phyloP scores from a whole-genome alignment of 2,329 filamentous ascomycete genomes.

The Penicillium sp. region DNA sequence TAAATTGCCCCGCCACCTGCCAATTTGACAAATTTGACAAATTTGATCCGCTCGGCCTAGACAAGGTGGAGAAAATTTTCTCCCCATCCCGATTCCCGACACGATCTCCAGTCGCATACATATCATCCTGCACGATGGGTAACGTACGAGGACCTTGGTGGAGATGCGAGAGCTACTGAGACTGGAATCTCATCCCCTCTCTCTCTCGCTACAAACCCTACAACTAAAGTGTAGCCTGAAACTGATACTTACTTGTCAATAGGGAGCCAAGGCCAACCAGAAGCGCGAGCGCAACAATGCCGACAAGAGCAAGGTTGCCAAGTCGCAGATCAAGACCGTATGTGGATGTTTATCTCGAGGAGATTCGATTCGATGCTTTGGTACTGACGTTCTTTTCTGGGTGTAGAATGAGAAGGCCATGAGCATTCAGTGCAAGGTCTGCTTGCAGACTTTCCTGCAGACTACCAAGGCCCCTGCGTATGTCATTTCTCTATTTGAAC shows the following conservation, averaged over 20 bases:
- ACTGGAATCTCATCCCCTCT: not conserved
- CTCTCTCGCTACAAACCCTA: not conserved
- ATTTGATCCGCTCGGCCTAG: not conserved
- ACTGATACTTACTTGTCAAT: conserved; percentile 24
- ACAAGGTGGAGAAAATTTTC: conserved; percentile 17
- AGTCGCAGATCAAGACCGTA: conserved; percentile 73
- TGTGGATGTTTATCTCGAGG: conserved; percentile 39
- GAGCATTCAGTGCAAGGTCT: conserved; percentile 77
- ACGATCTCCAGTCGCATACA: not conserved
- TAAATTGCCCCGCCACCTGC: not conserved
- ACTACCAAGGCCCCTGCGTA: conserved; percentile 72
- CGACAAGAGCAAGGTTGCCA: conserved; percentile 64
- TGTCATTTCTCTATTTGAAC: conserved; percentile 11
- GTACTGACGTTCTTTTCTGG: not conserved
- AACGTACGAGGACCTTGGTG: conserved; percentile 31
- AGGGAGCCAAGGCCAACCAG: conserved; percentile 69
- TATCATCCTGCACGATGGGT: conserved; percentile 28
- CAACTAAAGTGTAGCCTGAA: conserved; percentile 3
- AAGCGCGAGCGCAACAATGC: conserved; percentile 72
- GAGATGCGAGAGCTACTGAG: not conserved
- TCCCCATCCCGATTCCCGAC: not conserved
- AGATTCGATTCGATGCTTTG: not conserved
- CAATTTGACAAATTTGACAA: not conserved
- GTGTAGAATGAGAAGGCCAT: conserved; percentile 73
- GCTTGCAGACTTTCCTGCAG: conserved; percentile 80